A percentile compares a stretch with the other conserved stretches of the same genome.
These are phyloP conservation scores for Pseudofabraea citricarpa DNA, from an alignment of 2,329 filamentous ascomycete species.

Conservation along the genomic window DNA sequence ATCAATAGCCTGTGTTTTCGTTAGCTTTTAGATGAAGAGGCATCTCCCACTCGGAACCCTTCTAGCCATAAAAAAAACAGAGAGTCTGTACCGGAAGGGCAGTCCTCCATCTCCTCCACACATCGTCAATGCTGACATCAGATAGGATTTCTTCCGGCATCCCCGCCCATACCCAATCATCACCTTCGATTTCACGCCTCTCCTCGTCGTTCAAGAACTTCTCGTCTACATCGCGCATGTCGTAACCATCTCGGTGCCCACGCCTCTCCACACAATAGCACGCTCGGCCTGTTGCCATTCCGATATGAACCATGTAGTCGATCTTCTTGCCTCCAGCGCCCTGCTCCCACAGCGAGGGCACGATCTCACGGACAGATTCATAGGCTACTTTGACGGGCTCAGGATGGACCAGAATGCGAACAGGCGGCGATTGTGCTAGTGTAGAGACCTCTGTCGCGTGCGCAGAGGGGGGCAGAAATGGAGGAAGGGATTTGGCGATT, in stretches of 20 bases:
- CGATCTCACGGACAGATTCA: conserved; percentile 53
- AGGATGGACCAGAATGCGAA: conserved; percentile 62
- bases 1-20: conserved; percentile 36
- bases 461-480: conserved; percentile 48
- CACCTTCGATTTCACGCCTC: conserved; percentile 31
- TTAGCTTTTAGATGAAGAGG: too few species aligned
- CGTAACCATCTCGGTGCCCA: conserved; percentile 69
- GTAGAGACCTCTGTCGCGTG: conserved; percentile 20
- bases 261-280: conserved; percentile 69
- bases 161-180: conserved; percentile 49
- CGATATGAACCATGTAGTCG: conserved; percentile 72
- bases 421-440: conserved; percentile 34
- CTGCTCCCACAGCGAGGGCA: conserved; percentile 51
- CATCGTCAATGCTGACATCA: conserved; percentile 51
- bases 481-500: conserved; percentile 66
- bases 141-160: conserved; percentile 51
- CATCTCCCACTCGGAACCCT: too few species aligned
- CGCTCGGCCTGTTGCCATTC: conserved; percentile 63
- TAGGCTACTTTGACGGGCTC: conserved; percentile 69
- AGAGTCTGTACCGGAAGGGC: conserved; percentile 40
- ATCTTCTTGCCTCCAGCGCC: conserved; percentile 33
- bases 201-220: conserved; percentile 45
- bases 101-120: conserved; percentile 50
- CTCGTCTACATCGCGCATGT: conserved; percentile 64
- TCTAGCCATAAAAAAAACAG: too few species aligned